Conservation (phyloP, 1,284 basidiomycete species). For the Erythrobasidium hasegawianum region DNA sequence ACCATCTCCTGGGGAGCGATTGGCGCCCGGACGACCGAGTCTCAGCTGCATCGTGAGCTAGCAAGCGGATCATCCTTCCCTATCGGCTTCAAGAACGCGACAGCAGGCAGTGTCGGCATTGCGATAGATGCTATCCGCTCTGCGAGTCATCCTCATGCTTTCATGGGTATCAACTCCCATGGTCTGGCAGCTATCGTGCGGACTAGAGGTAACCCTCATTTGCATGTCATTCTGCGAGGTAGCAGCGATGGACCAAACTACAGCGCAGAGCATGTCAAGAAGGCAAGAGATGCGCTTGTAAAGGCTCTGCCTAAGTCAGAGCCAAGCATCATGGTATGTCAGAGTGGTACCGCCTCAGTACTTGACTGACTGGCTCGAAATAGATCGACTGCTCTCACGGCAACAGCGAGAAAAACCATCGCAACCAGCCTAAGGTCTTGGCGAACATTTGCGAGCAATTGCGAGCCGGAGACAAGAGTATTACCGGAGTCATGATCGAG, state of each 20-base stretch:
- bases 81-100: conserved; percentile 93
- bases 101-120: conserved; percentile 75
- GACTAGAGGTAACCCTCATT: conserved; percentile 71
- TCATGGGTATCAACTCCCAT: conserved; percentile 96
- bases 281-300: conserved; percentile 64
- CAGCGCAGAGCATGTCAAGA: conserved; percentile 67
- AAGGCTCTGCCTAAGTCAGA: conserved; percentile 57
- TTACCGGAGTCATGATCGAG: conserved; percentile 98
- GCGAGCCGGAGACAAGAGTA: conserved; percentile 72
- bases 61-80: conserved; percentile 85
- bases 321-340: conserved; percentile 53
- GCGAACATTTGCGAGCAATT: conserved; percentile 63
- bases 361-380: conserved; percentile 36
- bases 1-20: conserved; percentile 95
- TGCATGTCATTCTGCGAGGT: conserved; percentile 90
- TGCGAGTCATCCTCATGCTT: conserved; percentile 85
- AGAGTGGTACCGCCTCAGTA: conserved; percentile 35
- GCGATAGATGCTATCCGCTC: conserved; percentile 97
- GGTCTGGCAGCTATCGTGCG: conserved; percentile 94
- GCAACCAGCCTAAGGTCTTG: conserved; percentile 77
- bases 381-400: conserved; percentile 56
- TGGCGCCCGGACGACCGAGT: conserved; percentile 84
- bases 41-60: conserved; percentile 47
- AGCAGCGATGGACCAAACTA: conserved; percentile 85
- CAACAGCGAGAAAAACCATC: conserved; percentile 87